A percentile compares a stretch with the other conserved stretches of the same genome.
Evolutionary conservation across 805 yeast genomes (phyloP).

Genomic region (Spathaspora passalidarum): DNA sequence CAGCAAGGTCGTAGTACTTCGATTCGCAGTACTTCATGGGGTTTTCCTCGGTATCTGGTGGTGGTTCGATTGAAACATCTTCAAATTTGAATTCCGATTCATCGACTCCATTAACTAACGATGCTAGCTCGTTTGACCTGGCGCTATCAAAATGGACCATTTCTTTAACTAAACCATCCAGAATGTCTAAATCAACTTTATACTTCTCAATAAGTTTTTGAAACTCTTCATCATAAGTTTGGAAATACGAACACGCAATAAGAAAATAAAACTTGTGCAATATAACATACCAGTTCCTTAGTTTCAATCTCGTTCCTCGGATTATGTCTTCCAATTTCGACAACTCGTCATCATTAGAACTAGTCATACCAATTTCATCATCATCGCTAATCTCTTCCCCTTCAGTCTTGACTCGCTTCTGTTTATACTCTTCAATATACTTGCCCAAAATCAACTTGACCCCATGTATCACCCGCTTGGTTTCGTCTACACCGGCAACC

Average conservation of each 20-base stretch:
- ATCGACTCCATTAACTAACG: conserved; percentile 17
- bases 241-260: conserved; percentile 71
- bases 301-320: conserved; percentile 21
- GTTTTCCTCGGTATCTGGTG: conserved; percentile 8
- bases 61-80: not conserved
- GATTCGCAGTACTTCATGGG: conserved; percentile 23
- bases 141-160: conserved; percentile 7
- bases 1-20: conserved; percentile 33
- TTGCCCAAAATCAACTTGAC: conserved; percentile 16
- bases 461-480: conserved; percentile 23
- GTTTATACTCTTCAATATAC: conserved; percentile 17
- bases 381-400: conserved; percentile 12
- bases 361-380: conserved; percentile 10
- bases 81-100: conserved; percentile 8
- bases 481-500: conserved; percentile 32
- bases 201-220: conserved; percentile 18
- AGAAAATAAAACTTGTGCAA: conserved; percentile 78
- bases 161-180: conserved; percentile 1
- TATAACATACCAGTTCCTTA: conserved; percentile 53
- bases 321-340: conserved; percentile 22
- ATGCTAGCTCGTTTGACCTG: conserved; percentile 20
- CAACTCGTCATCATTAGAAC: conserved; percentile 9
- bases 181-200: conserved; percentile 7
- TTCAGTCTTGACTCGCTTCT: conserved; percentile 15
- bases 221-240: conserved; percentile 38